Evolutionary conservation across 2,329 filamentous ascomycete genomes (phyloP), one percentile per base, ranked within the genome.

Genomic region (Phyllosticta ampelicida): DNA sequence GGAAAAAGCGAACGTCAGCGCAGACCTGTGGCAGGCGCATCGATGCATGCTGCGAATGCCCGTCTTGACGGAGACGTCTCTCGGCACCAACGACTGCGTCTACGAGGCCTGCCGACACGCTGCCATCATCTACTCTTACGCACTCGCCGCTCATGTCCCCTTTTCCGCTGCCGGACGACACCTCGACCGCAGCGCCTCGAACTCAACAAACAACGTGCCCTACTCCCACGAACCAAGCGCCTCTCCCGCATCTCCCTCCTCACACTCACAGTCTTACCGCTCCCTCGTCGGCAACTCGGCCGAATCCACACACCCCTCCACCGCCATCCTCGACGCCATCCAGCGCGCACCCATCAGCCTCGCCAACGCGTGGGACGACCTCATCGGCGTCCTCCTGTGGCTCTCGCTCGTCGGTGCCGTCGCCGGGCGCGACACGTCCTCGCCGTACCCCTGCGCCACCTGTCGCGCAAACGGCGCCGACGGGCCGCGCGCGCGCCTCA

Each of bases 311-410:
- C 57, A 59, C 30, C 57, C 57, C 20, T 54, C 57, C 48, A 23
- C 55, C 20, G 53, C 53, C 53, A 59, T 59, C 48, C 53, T 55
- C 18, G 30, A 48, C 21, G 57, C 57, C 30, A 28, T 59, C 4
- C 57, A 59, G 23, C 52, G 48, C 28, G 51, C 53, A 6, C 20
- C 69, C 3, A 3, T 26, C 23, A 63, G 68, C 53, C 59, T 68
- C 6, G 61, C 62, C 18, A 63, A 67, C 21, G 67, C 65, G 61
- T 71, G 68, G 70, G 63, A 63, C n/a, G 62, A 64, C 28, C 62
- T 71, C 56, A 63, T 65, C 1, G 70, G 70, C 11, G 65, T 70
- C 2, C 62, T 72, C 4, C 66, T 69, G 56, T 71, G 66, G 63
- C 62, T 67, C 18, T 59, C 64, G 1, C 58, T 70, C 11, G 63